Evolutionary conservation across 2,329 filamentous ascomycete species (phyloP).

Genomic region (Botrytis pseudocinerea): DNA sequence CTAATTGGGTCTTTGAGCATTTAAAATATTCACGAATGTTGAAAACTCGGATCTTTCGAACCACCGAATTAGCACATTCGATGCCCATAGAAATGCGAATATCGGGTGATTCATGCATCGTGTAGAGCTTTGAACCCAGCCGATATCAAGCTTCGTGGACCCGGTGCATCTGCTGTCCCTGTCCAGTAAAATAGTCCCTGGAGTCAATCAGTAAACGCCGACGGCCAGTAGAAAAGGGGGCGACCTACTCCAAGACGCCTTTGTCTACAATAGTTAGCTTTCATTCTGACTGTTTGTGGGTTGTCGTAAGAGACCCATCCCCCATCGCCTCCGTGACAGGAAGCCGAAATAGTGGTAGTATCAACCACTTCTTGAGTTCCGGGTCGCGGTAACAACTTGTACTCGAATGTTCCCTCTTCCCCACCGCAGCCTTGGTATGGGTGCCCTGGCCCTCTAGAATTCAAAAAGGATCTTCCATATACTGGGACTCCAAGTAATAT

Average conservation of each 20-base stretch:
- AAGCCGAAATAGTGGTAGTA: constrained; percentile 66
- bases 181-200: constrained; percentile 82
- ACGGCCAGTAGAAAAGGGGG: background rate
- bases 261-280: constrained; percentile 71
- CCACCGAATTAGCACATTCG: background rate
- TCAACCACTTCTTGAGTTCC: constrained; percentile 68
- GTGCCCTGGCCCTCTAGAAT: constrained; percentile 64
- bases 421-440: constrained; percentile 56
- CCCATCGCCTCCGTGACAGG: constrained; percentile 70
- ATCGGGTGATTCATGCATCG: constrained; percentile 18
- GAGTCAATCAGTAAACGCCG: background rate
- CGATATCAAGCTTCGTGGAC: constrained; percentile 57
- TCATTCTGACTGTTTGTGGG: constrained; percentile 71
- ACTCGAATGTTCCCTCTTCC: constrained; percentile 72
- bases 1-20: background rate
- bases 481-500: constrained; percentile 74
- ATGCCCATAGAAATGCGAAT: background rate
- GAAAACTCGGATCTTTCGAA: background rate
- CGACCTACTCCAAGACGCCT: constrained; percentile 62
- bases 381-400: constrained; percentile 64
- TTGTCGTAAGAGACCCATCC: constrained; percentile 82
- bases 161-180: constrained; percentile 68
- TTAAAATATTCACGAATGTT: background rate
- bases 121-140: constrained; percentile 61
- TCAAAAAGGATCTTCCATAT: constrained; percentile 74